phyloP scores from a whole-genome alignment of 225 moss, liverwort and hornwort genomes.

The Marchantia polymorpha region DNA sequence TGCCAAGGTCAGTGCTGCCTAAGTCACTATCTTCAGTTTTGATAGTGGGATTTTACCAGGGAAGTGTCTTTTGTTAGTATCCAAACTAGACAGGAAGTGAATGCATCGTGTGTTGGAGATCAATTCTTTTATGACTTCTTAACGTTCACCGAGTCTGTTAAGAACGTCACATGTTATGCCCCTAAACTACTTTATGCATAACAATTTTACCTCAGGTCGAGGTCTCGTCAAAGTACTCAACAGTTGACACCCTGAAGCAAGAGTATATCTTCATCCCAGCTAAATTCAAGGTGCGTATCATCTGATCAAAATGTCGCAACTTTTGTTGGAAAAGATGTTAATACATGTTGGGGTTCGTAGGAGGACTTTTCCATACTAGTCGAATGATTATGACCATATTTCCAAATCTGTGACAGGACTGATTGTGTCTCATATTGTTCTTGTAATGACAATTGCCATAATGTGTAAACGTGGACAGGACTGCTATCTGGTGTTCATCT shows the following conservation, averaged over 20 bases:
- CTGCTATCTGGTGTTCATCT: constrained; percentile 68
- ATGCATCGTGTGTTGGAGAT: neutral
- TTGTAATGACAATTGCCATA: neutral
- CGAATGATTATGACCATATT: too few species aligned
- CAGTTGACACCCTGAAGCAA: constrained; percentile 89
- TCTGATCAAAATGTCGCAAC: too few species aligned
- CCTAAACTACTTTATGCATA: neutral
- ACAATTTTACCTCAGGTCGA: constrained; percentile 40
- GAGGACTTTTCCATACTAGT: too few species aligned
- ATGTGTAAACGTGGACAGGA: constrained; percentile 31
- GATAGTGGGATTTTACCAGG: neutral
- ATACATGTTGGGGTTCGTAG: too few species aligned
- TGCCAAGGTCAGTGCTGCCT: constrained; percentile 45
- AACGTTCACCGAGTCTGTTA: neutral
- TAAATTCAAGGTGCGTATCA: constrained; percentile 51
- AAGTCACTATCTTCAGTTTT: neutral
- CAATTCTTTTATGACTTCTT: neutral
- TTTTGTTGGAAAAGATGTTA: too few species aligned
- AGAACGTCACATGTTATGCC: neutral
- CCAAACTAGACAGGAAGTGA: neutral
- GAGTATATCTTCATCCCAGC: constrained; percentile 86
- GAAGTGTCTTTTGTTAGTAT: neutral
- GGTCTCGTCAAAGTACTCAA: constrained; percentile 85
- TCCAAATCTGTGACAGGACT: neutral
- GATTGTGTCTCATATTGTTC: neutral